phyloP scores from a whole-genome alignment of 2,329 filamentous ascomycete genomes.

The Helotiales sp. region DNA sequence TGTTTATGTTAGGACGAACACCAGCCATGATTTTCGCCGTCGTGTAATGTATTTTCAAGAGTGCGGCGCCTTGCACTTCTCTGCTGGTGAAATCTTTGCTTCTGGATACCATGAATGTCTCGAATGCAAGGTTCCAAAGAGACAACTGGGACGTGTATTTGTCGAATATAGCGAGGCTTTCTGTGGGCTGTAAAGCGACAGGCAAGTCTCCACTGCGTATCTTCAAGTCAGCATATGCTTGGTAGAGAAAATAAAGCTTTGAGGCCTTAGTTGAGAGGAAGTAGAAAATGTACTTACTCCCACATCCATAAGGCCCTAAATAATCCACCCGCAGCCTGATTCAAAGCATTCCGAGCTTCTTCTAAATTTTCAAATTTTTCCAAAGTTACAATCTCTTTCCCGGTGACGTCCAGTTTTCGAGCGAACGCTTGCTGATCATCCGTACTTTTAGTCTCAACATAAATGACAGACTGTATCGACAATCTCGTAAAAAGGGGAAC shows the following conservation, averaged over 20 bases:
- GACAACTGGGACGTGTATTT: conserved; percentile 7
- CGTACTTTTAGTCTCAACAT: conserved; percentile 16
- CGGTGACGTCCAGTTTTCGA: conserved; percentile 6
- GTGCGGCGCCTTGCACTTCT: conserved; percentile 21
- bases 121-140: conserved; percentile 18
- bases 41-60: conserved; percentile 25
- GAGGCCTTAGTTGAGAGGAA: conserved; percentile 13
- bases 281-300: conserved; percentile 12
- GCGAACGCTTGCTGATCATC: conserved; percentile 14
- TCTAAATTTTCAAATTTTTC: conserved; percentile 18
- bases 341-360: conserved; percentile 17
- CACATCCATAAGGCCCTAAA: conserved; percentile 22
- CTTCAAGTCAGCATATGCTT: conserved; percentile 10
- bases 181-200: conserved; percentile 5
- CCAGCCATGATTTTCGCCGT: conserved; percentile 20
- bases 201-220: conserved; percentile 8
- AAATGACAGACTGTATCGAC: conserved; percentile 22
- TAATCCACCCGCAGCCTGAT: conserved; percentile 15
- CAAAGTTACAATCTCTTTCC: conserved; percentile 10
- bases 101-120: conserved; percentile 19
- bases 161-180: conserved; percentile 5
- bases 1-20: conserved; percentile 9
- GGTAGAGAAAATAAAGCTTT: conserved; percentile 12
- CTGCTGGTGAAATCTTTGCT: conserved; percentile 9
- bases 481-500: conserved; percentile 20